A percentile compares a stretch with the other conserved stretches of the same genome.
phyloP scores from a whole-genome alignment of 495 filamentous ascomycete species.

The Daldinia concentrica region DNA sequence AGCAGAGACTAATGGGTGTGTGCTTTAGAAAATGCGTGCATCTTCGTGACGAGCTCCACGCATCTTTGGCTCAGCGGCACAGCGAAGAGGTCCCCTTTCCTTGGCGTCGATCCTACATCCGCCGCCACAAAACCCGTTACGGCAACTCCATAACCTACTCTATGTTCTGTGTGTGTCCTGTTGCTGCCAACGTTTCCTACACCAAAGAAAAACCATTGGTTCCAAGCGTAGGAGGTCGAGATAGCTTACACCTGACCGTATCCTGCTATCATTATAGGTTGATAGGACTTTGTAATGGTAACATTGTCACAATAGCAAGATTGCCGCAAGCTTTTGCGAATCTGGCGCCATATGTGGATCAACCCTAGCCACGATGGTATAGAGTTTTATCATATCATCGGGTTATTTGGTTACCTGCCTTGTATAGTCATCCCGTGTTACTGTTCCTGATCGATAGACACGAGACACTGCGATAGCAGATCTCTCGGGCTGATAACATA shows the following conservation, averaged over 20 bases:
- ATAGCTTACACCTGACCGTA: slow-evolving; percentile 31
- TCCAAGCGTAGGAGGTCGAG: slow-evolving; percentile 12
- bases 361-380: slow-evolving; percentile 39
- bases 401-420: slow-evolving; percentile 46
- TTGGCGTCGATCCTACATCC: slow-evolving; percentile 43
- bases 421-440: slow-evolving; percentile 46
- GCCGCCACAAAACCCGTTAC: slow-evolving; percentile 43
- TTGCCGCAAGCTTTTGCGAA: slow-evolving; percentile 44
- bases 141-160: slow-evolving; percentile 35
- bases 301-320: slow-evolving; percentile 43
- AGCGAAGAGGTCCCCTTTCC: slow-evolving; percentile 33
- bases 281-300: slow-evolving; percentile 28
- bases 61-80: slow-evolving; percentile 38
- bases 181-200: slow-evolving; percentile 35
- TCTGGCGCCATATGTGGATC: slow-evolving; percentile 41
- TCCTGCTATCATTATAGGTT: slow-evolving; percentile 34
- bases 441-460: slow-evolving; percentile 47
- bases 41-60: slow-evolving; percentile 36
- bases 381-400: slow-evolving; percentile 35
- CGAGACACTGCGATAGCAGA: slow-evolving; percentile 43
- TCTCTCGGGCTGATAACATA: slow-evolving; percentile 39
- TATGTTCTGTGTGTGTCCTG: slow-evolving; percentile 31
- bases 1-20: slow-evolving; percentile 26
- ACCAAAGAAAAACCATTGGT: slow-evolving; percentile 32
- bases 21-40: slow-evolving; percentile 26